Percentiles rank a stretch among this genome's conserved stretches.
phyloP scores from a whole-genome alignment of 805 yeast genomes.

The Ogataea nitratoaversa region DNA sequence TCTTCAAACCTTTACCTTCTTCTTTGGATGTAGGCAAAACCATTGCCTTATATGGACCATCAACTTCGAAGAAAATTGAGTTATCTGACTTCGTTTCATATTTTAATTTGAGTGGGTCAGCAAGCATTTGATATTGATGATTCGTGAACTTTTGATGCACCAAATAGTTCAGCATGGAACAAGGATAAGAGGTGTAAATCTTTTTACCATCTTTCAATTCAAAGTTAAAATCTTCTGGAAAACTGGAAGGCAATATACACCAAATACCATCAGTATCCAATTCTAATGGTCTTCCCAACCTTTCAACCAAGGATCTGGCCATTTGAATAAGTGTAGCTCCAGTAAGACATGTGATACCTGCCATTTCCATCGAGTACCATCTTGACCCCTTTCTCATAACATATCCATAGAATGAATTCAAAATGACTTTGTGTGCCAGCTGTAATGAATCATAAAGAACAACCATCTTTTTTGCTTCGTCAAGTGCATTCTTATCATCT shows the following conservation, averaged over 20 bases:
- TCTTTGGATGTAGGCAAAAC: slow-evolving; percentile 94
- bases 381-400: slow-evolving; percentile 99
- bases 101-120: slow-evolving; percentile 60
- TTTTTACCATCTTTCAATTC: slow-evolving; percentile 73
- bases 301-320: slow-evolving; percentile 88
- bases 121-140: slow-evolving; percentile 86
- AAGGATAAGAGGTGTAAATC: slow-evolving; percentile 80
- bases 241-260: slow-evolving; percentile 93
- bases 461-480: slow-evolving; percentile 92
- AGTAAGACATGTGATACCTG: slow-evolving; percentile 96
- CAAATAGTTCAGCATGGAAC: slow-evolving; percentile 90
- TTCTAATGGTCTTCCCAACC: slow-evolving; percentile 92
- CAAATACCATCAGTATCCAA: slow-evolving; percentile 99
- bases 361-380: slow-evolving; percentile 99
- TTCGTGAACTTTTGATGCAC: slow-evolving; percentile 92
- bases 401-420: slow-evolving; percentile 95
- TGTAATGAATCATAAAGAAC: slow-evolving; percentile 92
- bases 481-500: slow-evolving; percentile 57
- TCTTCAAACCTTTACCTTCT: slow-evolving; percentile 94
- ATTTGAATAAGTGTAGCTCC: slow-evolving; percentile 98
- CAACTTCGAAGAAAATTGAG: slow-evolving; percentile 95
- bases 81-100: slow-evolving; percentile 84
- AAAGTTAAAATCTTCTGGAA: slow-evolving; percentile 84
- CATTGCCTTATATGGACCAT: slow-evolving; percentile 98
- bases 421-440: slow-evolving; percentile 92